Evolutionary conservation across 2,329 filamentous ascomycete genomes (phyloP).

Genomic region (Trichoderma arundinaceum): DNA sequence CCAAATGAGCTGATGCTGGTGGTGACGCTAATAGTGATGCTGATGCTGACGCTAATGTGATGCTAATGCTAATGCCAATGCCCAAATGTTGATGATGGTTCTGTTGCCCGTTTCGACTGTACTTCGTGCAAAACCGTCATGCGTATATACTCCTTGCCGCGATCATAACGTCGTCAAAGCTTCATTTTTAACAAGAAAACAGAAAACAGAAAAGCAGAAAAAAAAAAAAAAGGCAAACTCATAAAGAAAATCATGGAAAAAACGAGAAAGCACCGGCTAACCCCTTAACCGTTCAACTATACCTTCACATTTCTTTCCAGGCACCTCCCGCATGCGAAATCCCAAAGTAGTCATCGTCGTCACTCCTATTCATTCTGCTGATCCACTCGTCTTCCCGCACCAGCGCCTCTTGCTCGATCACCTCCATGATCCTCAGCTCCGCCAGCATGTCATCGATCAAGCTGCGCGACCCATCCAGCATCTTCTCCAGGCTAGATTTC

Average conservation of each 20-base stretch:
- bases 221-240: not conserved
- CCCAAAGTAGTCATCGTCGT: constrained; percentile 44
- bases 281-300: not conserved
- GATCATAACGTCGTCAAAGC: constrained; percentile 1
- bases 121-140: not conserved
- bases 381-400: constrained; percentile 65
- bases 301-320: constrained; percentile 50
- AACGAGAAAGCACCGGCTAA: not conserved
- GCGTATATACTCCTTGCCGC: not conserved
- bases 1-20: not conserved
- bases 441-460: constrained; percentile 64
- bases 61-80: constrained; percentile 5
- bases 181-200: not conserved
- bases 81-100: not conserved
- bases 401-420: constrained; percentile 64
- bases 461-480: constrained; percentile 54
- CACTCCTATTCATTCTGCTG: constrained; percentile 55
- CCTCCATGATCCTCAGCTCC: constrained; percentile 67
- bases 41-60: not conserved
- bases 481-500: constrained; percentile 50
- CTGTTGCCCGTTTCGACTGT: not conserved
- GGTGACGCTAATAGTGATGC: not conserved
- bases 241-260: not conserved
- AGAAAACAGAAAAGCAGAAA: not conserved
- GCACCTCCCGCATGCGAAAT: constrained; percentile 53